Evolutionary conservation across 805 yeast genomes (phyloP), one percentile per base, ranked within the genome.

Genomic region (Hanseniaspora pseudoguilliermondii): DNA sequence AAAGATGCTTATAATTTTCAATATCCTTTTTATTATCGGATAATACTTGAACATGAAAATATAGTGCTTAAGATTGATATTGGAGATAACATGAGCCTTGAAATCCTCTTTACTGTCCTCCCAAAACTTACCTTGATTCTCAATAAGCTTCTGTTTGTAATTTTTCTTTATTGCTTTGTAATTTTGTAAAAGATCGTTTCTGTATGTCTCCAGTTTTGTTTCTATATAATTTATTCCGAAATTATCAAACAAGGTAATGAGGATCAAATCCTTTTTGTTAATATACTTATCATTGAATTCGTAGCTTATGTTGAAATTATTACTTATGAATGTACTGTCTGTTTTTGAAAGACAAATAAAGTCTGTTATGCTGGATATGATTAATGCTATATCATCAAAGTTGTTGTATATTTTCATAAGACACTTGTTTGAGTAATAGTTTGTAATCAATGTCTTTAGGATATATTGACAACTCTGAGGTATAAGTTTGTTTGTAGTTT

Each of bases 351-450:
- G 25, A 11, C 16, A 9, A 8, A 44, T 15, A 20, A 34, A 53
- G n/a, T 46, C 29, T 29, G 47, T 13, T 2, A 53, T 21, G 5
- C 16, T 9, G 18, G 38, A 39, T 2, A 39, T 8, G 7, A 16
- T 15, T 3, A 53, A 36, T 3, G 34, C 5, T 9, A 35, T 15
- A 20, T 53, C 56, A 13, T 53, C 50, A 21, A 53, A 53, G 35
- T 46, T 53, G 39, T 38, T 53, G 34, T 53, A 46, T n/a, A 53
- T 6, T 9, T 27, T 18, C 56, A 53, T 46, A 5, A 44, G 15
- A 16, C 5, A 29, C 23, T 53, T 53, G 35, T 53, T 53, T 18
- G 56, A 53, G 18, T 53, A 48, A n/a, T 53, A 53, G 5, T 53
- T 46, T 9, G 47, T 53, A 10, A 53, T 3, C 2, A 44, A 16